Conservation (phyloP, 2,329 filamentous ascomycete genomes). For the Fusarium sp. region DNA sequence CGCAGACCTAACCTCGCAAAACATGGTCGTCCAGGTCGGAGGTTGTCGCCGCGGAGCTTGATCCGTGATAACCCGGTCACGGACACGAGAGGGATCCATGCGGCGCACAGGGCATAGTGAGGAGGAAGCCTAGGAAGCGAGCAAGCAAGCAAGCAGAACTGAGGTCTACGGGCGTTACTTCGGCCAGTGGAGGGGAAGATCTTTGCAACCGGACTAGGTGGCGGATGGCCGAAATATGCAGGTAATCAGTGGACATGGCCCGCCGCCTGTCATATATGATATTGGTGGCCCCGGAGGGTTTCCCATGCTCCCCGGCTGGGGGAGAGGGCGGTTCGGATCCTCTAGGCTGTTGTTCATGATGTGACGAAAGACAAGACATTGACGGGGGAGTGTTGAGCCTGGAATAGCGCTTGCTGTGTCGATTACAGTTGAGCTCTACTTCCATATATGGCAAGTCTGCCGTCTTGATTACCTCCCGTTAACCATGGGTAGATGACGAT, state of each 20-base stretch:
- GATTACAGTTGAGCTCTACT: background rate
- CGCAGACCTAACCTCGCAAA: background rate
- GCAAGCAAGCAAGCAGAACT: background rate
- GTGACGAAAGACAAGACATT: conserved; percentile 15
- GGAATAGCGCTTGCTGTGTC: conserved; percentile 1
- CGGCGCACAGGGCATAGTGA: background rate
- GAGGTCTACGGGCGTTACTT: conserved; percentile 2
- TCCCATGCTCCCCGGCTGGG: conserved; percentile 22
- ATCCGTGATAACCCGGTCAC: background rate
- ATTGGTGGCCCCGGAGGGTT: conserved; percentile 7
- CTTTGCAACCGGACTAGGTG: background rate
- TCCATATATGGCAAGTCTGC: background rate
- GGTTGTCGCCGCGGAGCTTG: background rate
- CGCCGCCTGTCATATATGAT: conserved; percentile 35
- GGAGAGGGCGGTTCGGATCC: background rate
- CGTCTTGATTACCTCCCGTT: background rate
- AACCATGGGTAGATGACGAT: background rate
- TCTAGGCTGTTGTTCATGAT: conserved; percentile 17
- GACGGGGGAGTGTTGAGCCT: background rate
- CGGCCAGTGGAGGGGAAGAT: background rate
- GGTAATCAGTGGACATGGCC: conserved; percentile 8
- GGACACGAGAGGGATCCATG: conserved; percentile 10
- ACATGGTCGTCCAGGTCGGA: background rate
- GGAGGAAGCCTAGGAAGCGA: background rate
- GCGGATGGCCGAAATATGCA: conserved; percentile 15